phyloP scores from a whole-genome alignment of 768 basidiomycete genomes.

The Strobilomyces dryophilus region DNA sequence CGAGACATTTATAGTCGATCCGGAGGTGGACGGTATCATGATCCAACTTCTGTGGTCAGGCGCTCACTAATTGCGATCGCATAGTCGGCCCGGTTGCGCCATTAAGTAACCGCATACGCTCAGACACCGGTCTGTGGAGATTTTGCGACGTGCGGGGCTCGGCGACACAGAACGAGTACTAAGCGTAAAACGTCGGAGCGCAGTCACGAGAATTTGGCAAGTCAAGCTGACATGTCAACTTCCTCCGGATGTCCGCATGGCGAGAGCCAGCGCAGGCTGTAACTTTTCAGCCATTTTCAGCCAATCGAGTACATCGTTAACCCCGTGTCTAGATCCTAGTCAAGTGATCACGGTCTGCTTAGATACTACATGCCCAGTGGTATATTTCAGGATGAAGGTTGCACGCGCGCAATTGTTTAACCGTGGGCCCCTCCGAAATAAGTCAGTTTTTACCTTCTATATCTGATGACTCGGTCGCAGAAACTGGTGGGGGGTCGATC shows the following conservation, averaged over 20 bases:
- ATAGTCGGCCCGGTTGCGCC: background rate
- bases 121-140: background rate
- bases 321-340: background rate
- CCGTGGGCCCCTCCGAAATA: background rate
- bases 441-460: slow-evolving; percentile 1
- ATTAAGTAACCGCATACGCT: background rate
- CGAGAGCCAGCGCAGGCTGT: background rate
- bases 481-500: slow-evolving; percentile 9
- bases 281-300: too few species aligned
- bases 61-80: background rate
- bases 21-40: background rate
- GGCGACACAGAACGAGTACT: too few species aligned
- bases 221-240: background rate
- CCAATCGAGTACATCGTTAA: background rate
- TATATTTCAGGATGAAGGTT: background rate
- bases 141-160: background rate
- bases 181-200: background rate
- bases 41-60: background rate
- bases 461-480: slow-evolving; percentile 2
- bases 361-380: slow-evolving; percentile 1
- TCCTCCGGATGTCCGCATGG: background rate
- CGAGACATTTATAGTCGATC: slow-evolving; percentile 14
- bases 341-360: background rate
- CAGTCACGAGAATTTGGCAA: background rate
- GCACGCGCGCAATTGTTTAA: background rate